Evolutionary conservation across 2,329 filamentous ascomycete genomes (phyloP).

Genomic region (Bisporella sp.): DNA sequence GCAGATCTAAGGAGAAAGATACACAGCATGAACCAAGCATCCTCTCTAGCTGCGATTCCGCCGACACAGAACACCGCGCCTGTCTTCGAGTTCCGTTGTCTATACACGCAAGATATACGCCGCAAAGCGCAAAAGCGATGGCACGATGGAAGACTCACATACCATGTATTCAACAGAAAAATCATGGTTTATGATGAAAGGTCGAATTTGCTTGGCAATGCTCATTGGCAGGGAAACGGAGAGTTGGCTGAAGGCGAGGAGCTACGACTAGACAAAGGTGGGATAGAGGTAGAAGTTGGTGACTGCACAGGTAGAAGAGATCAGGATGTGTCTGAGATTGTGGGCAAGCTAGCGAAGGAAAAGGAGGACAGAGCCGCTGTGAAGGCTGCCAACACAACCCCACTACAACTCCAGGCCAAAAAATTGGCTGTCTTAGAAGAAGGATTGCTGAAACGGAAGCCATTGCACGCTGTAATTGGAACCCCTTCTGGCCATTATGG

Average conservation of each 20-base stretch:
- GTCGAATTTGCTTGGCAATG: slow-evolving; percentile 76
- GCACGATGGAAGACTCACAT: slow-evolving; percentile 86
- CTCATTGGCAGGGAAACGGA: slow-evolving; percentile 66
- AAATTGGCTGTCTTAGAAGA: slow-evolving; percentile 20
- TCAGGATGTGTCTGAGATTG: slow-evolving; percentile 70
- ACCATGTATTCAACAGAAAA: slow-evolving; percentile 84
- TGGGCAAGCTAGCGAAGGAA: slow-evolving; percentile 61
- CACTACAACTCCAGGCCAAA: slow-evolving; percentile 12
- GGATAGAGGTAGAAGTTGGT: slow-evolving; percentile 71
- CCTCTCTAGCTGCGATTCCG: slow-evolving; percentile 11
- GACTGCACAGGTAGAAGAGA: slow-evolving; percentile 66
- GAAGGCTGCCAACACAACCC: slow-evolving; percentile 22
- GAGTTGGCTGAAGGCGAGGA: slow-evolving; percentile 78
- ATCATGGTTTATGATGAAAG: slow-evolving; percentile 84
- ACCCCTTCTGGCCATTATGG: slow-evolving; percentile 57
- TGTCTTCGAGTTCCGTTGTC: slow-evolving; percentile 76
- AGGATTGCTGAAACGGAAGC: slow-evolving; percentile 42
- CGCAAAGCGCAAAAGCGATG: slow-evolving; percentile 82
- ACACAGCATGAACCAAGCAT: slow-evolving; percentile 2
- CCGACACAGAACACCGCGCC: slow-evolving; percentile 51
- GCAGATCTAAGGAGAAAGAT: too few species aligned
- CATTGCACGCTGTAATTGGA: slow-evolving; percentile 52
- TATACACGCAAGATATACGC: slow-evolving; percentile 79
- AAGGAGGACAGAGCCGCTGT: slow-evolving; percentile 40
- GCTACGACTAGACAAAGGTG: slow-evolving; percentile 67